Percentiles rank a stretch among this genome's conserved stretches.
Evolutionary conservation across 1,284 basidiomycete species (phyloP).

Genomic region (Moniliophthora roreri): DNA sequence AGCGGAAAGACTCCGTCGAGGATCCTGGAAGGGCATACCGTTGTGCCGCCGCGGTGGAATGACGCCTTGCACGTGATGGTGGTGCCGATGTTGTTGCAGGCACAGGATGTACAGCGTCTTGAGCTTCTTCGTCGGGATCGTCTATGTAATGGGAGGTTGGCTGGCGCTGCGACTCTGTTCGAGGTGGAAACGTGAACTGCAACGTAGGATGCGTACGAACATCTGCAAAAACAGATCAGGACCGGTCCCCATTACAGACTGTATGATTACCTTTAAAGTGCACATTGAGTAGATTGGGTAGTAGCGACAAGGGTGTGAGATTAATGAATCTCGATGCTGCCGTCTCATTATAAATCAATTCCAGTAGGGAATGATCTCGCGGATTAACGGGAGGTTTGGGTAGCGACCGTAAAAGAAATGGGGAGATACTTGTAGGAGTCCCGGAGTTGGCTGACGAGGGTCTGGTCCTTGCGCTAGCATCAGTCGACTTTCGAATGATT

Average conservation of each 20-base stretch:
- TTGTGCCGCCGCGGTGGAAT: not conserved
- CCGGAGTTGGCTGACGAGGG: not conserved
- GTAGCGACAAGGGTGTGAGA: constrained; percentile 54
- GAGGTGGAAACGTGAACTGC: constrained; percentile 56
- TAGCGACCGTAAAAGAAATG: constrained; percentile 14
- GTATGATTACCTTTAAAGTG: constrained; percentile 57
- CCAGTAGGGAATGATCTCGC: constrained; percentile 64
- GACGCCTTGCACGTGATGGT: not conserved
- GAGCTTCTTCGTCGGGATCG: constrained; percentile 30
- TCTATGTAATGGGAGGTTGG: constrained; percentile 6
- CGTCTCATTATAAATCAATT: constrained; percentile 66
- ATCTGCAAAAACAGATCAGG: constrained; percentile 34
- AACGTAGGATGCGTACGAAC: constrained; percentile 63
- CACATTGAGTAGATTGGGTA: constrained; percentile 54
- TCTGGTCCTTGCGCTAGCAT: not conserved
- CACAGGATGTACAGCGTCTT: constrained; percentile 33
- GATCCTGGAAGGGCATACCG: not conserved
- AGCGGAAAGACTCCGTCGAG: not conserved
- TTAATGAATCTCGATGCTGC: constrained; percentile 67
- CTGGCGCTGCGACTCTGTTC: constrained; percentile 12
- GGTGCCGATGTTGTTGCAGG: constrained; percentile 14
- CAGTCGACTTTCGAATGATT: not conserved
- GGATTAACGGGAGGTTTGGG: constrained; percentile 44
- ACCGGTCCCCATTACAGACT: not conserved
- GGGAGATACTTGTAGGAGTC: constrained; percentile 2